Percentiles rank a stretch among this genome's conserved stretches.
Conservation (phyloP, 2,329 filamentous ascomycete species). For the Fusarium sp. region DNA sequence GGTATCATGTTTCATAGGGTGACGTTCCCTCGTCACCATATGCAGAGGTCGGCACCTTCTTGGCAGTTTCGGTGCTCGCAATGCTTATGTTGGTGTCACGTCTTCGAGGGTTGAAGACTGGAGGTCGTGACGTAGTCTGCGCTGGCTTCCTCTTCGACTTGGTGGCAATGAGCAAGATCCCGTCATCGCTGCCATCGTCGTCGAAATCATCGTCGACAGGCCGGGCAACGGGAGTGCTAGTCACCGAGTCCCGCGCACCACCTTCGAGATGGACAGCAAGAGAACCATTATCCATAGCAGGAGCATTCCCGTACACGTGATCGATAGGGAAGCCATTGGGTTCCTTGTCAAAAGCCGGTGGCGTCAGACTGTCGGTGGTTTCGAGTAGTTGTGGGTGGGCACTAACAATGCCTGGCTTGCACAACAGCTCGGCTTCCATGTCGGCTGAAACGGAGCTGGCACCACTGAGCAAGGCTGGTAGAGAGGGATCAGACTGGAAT, state of each 20-base stretch:
- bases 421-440: constrained; percentile 67
- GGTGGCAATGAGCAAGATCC: constrained; percentile 64
- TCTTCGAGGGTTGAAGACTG: constrained; percentile 54
- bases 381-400: constrained; percentile 56
- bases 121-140: constrained; percentile 24
- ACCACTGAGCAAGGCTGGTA: constrained; percentile 70
- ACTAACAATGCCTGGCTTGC: constrained; percentile 57
- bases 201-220: constrained; percentile 55
- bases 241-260: constrained; percentile 31
- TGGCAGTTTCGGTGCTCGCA: constrained; percentile 71
- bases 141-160: constrained; percentile 57
- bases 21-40: constrained; percentile 47
- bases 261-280: constrained; percentile 44
- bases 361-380: constrained; percentile 63
- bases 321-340: constrained; percentile 59
- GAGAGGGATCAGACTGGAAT: constrained; percentile 71
- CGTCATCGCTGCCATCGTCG: constrained; percentile 64
- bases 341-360: constrained; percentile 61
- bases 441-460: constrained; percentile 72
- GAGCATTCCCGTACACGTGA: constrained; percentile 46
- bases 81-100: constrained; percentile 70
- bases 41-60: constrained; percentile 56
- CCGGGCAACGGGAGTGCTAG: constrained; percentile 41
- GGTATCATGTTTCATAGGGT: constrained; percentile 41
- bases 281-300: constrained; percentile 47